Conservation (phyloP, 345 rosid species). For the Ceriops tagal region DNA sequence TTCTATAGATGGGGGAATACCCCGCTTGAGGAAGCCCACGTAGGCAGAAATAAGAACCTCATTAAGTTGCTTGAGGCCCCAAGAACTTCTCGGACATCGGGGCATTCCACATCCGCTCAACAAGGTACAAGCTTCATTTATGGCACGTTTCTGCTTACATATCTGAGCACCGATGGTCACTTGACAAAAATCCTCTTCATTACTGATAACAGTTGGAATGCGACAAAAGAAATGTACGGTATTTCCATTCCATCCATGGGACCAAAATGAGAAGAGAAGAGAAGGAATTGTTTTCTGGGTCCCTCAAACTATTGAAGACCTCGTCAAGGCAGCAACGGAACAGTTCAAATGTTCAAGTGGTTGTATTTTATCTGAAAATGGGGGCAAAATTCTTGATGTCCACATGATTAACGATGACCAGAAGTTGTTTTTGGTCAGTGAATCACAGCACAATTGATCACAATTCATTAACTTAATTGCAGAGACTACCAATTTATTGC, state of each 20-base stretch:
- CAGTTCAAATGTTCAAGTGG: slow-evolving; percentile 30
- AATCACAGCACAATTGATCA: background rate
- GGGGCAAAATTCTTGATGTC: slow-evolving; percentile 54
- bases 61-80: slow-evolving; percentile 60
- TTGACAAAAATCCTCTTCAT: background rate
- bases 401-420: slow-evolving; percentile 59
- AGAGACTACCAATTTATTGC: too few relatives aligned
- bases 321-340: slow-evolving; percentile 39
- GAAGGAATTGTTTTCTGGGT: slow-evolving; percentile 66
- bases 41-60: slow-evolving; percentile 51
- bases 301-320: slow-evolving; percentile 59
- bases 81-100: slow-evolving; percentile 41
- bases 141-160: too few relatives aligned
- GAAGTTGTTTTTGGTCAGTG: slow-evolving; percentile 45
- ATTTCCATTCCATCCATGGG: slow-evolving; percentile 56
- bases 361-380: slow-evolving; percentile 51
- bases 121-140: slow-evolving; percentile 22
- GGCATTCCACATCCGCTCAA: slow-evolving; percentile 25
- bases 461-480: background rate
- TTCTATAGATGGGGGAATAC: slow-evolving; percentile 76
- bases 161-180: too few relatives aligned
- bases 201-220: slow-evolving; percentile 15
- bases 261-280: slow-evolving; percentile 37
- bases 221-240: slow-evolving; percentile 55
- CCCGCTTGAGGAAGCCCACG: slow-evolving; percentile 59